Conservation (phyloP, 2,329 filamentous ascomycete species). For the Cercospora sesami region DNA sequence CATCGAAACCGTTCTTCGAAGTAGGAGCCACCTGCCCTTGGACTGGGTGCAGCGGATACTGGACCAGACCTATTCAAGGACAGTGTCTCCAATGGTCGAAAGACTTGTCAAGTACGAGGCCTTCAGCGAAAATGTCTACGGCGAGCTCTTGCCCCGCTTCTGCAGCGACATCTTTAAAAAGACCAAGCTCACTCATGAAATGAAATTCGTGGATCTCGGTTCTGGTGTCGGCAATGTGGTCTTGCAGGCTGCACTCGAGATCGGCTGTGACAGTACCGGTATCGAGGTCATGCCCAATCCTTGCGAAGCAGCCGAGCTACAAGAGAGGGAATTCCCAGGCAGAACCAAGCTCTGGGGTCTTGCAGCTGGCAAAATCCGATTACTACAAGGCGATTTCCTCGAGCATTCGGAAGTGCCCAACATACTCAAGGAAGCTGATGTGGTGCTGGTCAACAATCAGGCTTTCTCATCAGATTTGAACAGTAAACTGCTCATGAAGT, state of each 20-base stretch:
- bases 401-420: slow-evolving; percentile 68
- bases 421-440: slow-evolving; percentile 79
- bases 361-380: slow-evolving; percentile 71
- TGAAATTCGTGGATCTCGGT: slow-evolving; percentile 90
- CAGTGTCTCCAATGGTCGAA: slow-evolving; percentile 85
- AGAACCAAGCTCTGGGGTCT: slow-evolving; percentile 89
- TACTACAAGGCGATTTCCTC: slow-evolving; percentile 83
- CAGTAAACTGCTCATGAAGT: slow-evolving; percentile 79
- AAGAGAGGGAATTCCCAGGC: slow-evolving; percentile 79
- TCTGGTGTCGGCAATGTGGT: slow-evolving; percentile 97
- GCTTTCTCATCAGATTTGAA: slow-evolving; percentile 89
- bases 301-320: slow-evolving; percentile 75
- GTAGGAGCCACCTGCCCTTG: slow-evolving; percentile 68
- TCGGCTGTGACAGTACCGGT: slow-evolving; percentile 92
- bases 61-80: slow-evolving; percentile 82
- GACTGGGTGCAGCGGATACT: slow-evolving; percentile 68
- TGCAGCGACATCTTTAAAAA: slow-evolving; percentile 78
- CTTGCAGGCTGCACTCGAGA: slow-evolving; percentile 86
- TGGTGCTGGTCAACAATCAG: slow-evolving; percentile 98
- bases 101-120: slow-evolving; percentile 81
- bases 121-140: slow-evolving; percentile 91
- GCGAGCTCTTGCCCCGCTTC: slow-evolving; percentile 84
- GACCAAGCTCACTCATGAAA: slow-evolving; percentile 73
- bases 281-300: slow-evolving; percentile 96
- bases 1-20: slow-evolving; percentile 70